Evolutionary conservation across 768 basidiomycete genomes (phyloP), one percentile per base, ranked within the genome.

Genomic region (Leccinellum rugosiceps): DNA sequence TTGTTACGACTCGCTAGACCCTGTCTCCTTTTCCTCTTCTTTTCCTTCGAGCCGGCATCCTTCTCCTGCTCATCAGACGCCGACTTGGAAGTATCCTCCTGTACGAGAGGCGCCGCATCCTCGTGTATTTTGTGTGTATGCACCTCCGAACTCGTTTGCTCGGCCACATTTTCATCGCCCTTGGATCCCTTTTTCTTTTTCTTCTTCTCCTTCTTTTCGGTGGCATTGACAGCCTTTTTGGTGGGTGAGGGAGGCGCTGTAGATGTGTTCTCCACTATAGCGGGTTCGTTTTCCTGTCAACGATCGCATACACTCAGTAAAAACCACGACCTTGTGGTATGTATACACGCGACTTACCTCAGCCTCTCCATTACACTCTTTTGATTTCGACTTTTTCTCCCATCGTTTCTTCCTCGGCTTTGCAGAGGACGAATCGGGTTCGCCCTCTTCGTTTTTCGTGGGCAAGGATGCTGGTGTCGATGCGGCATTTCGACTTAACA

Each of bases 341-440:
- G 43, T 32, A 34, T 50, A 61, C 48, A 66, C 51, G 8, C 15
- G 34, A 56, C 41, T 57, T 55, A 67, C 70, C 60, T 62, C 32
- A 35, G 14, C 45, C 4, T 61, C 53, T 47, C 25, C 25, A 6
- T 8, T 23, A 0, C 50, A 38, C 26, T 60, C 47, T 50, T 67
- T 58, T 4, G 61, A 28, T 31, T 48, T 54, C 8, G 62, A 62
- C 31, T 63, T 64, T 50, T 63, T 63, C 11, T 63, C 57, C 58
- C 52, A 61, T 25, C 63, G 68, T 44, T 63, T 67, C 38, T 60
- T 67, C 56, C 58, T 66, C 2, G 60, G 8, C 49, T 35, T 50
- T 30, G 53, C 58, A 14, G 58, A 30, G 8, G 65, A 31, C 15
- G 49, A 13, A 2, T 5, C 19, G 19, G 25, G 4, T n/a, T 13